phyloP scores from a whole-genome alignment of 495 filamentous ascomycete species.

The Podospora pseudopauciseta region DNA sequence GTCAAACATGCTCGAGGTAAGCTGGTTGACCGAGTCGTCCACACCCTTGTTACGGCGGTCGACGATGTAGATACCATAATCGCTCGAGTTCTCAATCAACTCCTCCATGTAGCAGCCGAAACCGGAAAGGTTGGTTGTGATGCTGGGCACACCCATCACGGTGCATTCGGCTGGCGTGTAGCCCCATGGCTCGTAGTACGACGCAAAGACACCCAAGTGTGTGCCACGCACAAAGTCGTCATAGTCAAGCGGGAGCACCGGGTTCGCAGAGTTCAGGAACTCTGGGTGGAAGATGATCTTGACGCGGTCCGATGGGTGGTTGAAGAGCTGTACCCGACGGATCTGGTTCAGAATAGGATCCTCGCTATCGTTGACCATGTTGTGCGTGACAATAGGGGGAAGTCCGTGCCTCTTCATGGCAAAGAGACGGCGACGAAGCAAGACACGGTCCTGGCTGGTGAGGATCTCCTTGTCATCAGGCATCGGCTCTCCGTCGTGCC shows the following conservation, averaged over 20 bases:
- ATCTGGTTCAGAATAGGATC: constrained; percentile 97
- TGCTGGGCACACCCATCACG: constrained; percentile 98
- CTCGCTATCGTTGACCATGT: constrained; percentile 91
- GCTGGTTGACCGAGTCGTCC: constrained; percentile 94
- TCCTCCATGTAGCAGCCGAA: constrained; percentile 99
- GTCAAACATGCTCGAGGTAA: constrained; percentile 88
- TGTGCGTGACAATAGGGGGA: constrained; percentile 98
- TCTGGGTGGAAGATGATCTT: constrained; percentile 98
- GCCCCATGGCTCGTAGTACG: constrained; percentile 99
- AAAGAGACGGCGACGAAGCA: constrained; percentile 85
- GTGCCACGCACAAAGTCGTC: constrained; percentile 98
- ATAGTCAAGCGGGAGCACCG: constrained; percentile 92
- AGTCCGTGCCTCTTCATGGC: constrained; percentile 90
- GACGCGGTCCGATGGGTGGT: constrained; percentile 88
- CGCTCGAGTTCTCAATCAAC: constrained; percentile 92
- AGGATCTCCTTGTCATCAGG: constrained; percentile 96
- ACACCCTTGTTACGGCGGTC: constrained; percentile 94
- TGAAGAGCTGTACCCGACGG: constrained; percentile 93
- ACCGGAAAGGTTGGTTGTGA: constrained; percentile 95
- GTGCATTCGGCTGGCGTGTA: constrained; percentile 98
- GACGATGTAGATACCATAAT: constrained; percentile 99
- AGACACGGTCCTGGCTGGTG: constrained; percentile 84
- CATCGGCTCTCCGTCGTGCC: constrained; percentile 89
- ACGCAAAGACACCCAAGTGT: constrained; percentile 90
- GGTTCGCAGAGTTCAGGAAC: constrained; percentile 93